phyloP scores from a whole-genome alignment of 1,284 basidiomycete genomes.

The Hymenochaete sp. region DNA sequence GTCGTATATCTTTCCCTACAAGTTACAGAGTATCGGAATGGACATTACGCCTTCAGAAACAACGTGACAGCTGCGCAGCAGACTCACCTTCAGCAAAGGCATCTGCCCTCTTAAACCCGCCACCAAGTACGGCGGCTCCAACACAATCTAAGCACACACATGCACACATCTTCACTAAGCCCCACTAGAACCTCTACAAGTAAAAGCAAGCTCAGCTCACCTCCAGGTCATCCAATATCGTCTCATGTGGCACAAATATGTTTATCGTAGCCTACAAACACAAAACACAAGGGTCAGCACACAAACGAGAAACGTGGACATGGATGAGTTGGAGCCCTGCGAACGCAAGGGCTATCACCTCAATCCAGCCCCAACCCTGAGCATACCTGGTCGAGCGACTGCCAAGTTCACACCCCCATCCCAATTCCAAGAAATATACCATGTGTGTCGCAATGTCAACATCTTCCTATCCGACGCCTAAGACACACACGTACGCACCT shows the following conservation, averaged over 20 bases:
- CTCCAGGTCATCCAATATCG: constrained; percentile 57
- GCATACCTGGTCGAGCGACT: constrained; percentile 40
- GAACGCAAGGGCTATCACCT: too few species aligned
- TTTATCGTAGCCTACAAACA: constrained; percentile 61
- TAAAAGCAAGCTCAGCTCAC: constrained; percentile 33
- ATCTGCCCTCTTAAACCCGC: constrained; percentile 61
- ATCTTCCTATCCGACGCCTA: constrained; percentile 7
- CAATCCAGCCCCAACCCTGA: too few species aligned
- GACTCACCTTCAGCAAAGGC: constrained; percentile 58
- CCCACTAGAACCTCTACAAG: not conserved
- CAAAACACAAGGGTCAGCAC: constrained; percentile 13
- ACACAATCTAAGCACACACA: constrained; percentile 44
- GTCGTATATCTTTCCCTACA: constrained; percentile 61
- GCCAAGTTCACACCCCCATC: constrained; percentile 3
- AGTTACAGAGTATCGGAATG: constrained; percentile 2
- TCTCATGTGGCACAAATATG: constrained; percentile 60
- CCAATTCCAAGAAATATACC: not conserved
- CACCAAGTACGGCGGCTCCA: constrained; percentile 60
- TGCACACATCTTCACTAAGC: not conserved
- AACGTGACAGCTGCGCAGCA: not conserved
- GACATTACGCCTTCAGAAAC: not conserved
- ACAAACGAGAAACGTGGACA: constrained; percentile 1
- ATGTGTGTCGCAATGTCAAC: not conserved
- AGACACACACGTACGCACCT: constrained; percentile 29
- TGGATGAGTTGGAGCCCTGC: constrained; percentile 11